phyloP scores from a whole-genome alignment of 176 grass and related monocot species.

The Puya raimondii region DNA sequence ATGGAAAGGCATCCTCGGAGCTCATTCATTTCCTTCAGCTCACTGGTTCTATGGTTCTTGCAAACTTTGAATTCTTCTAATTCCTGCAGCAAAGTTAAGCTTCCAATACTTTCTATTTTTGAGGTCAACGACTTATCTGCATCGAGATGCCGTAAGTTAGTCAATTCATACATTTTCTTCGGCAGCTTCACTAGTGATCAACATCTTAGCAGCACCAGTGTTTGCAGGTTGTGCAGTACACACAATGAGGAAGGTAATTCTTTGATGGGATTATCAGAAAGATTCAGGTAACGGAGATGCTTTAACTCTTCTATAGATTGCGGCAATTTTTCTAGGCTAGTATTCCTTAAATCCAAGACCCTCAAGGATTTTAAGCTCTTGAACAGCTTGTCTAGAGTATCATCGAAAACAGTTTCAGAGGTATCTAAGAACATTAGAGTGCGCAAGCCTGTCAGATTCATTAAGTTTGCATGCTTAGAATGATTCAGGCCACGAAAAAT shows the following conservation, averaged over 20 bases:
- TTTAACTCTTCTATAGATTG: slow-evolving; percentile 56
- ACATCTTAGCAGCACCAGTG: slow-evolving; percentile 38
- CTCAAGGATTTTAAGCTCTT: slow-evolving; percentile 38
- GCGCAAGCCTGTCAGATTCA: slow-evolving; percentile 45
- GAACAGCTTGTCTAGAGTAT: slow-evolving; percentile 32
- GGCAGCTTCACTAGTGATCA: slow-evolving; percentile 38
- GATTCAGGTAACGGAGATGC: slow-evolving; percentile 60
- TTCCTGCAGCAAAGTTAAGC: slow-evolving; percentile 50
- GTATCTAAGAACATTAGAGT: slow-evolving; percentile 46
- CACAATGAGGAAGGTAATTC: slow-evolving; percentile 39
- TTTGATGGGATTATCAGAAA: slow-evolving; percentile 40
- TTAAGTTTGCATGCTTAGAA: slow-evolving; percentile 28
- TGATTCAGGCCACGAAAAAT: slow-evolving; percentile 19
- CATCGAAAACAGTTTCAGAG: slow-evolving; percentile 32
- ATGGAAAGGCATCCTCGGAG: slow-evolving; percentile 53
- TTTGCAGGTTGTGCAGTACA: slow-evolving; percentile 54
- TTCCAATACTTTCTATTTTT: slow-evolving; percentile 41
- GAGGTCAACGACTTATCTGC: slow-evolving; percentile 20
- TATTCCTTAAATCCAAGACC: slow-evolving; percentile 47
- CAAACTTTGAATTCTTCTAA: slow-evolving; percentile 49
- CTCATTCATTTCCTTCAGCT: slow-evolving; percentile 49
- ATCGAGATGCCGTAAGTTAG: slow-evolving; percentile 49
- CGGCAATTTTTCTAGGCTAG: slow-evolving; percentile 38
- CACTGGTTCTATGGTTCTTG: slow-evolving; percentile 32
- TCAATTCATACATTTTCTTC: slow-evolving; percentile 37